phyloP scores from a whole-genome alignment of 768 basidiomycete genomes.

The Pholiota conissans region DNA sequence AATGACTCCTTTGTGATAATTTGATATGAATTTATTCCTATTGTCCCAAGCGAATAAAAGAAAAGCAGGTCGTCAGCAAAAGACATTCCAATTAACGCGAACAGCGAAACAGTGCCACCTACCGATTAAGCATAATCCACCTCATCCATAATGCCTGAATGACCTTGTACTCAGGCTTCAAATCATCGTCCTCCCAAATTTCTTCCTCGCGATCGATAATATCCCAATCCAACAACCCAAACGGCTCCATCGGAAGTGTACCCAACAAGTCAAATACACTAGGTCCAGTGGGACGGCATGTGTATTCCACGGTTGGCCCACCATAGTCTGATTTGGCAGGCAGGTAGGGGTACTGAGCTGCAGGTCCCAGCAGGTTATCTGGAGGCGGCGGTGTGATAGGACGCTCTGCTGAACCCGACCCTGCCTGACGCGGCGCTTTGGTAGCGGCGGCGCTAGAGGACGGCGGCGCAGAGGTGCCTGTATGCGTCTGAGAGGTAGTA shows the following conservation, averaged over 20 bases:
- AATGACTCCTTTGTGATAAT: conserved; percentile 54
- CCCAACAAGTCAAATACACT: conserved; percentile 65
- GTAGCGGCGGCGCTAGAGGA: neutral
- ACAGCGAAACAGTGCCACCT: too few species aligned
- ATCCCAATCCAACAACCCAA: conserved; percentile 68
- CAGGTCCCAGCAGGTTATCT: conserved; percentile 49
- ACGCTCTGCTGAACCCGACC: too few species aligned
- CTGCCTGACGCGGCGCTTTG: neutral
- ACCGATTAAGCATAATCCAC: conserved; percentile 52
- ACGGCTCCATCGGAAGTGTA: conserved; percentile 57
- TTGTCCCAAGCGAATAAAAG: neutral
- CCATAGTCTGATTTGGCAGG: conserved; percentile 48
- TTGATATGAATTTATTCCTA: conserved; percentile 54
- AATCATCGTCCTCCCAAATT: conserved; percentile 68
- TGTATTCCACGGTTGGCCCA: conserved; percentile 49
- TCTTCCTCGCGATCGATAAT: conserved; percentile 76
- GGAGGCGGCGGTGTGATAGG: conserved; percentile 42
- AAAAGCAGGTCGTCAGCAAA: neutral
- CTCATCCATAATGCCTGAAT: conserved; percentile 75
- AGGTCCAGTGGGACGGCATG: conserved; percentile 67
- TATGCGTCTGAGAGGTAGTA: neutral
- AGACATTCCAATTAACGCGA: too few species aligned
- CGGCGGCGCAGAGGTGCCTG: neutral
- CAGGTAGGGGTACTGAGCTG: conserved; percentile 50
- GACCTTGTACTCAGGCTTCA: conserved; percentile 75